These are phyloP conservation scores for Populus hybrid DNA, from an alignment of 441 rosid genomes.

Conservation along the genomic window DNA sequence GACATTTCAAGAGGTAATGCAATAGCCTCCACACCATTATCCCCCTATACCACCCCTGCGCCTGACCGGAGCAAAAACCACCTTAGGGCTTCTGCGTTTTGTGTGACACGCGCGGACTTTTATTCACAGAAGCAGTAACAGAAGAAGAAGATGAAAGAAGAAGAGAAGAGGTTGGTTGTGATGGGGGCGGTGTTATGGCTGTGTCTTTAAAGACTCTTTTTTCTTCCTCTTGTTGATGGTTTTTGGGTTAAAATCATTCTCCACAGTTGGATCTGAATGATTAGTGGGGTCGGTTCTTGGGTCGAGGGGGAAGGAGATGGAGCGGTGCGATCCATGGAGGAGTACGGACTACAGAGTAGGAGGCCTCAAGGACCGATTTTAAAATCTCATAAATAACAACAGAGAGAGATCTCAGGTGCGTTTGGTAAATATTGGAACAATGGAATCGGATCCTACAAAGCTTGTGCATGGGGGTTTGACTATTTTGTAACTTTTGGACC, in stretches of 20 bases:
- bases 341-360: no score
- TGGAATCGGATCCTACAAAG: not conserved
- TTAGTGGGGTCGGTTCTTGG: not conserved
- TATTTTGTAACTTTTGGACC: no score
- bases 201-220: slow-evolving; percentile 23
- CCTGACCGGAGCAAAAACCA: slow-evolving; percentile 38
- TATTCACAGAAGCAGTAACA: slow-evolving; percentile 22
- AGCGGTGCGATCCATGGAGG: slow-evolving; percentile 14
- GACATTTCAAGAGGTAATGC: slow-evolving; percentile 94
- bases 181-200: not conserved
- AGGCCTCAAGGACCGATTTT: not conserved
- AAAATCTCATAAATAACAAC: not conserved
- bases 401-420: not conserved
- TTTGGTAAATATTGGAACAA: not conserved
- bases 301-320: not conserved
- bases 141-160: slow-evolving; percentile 39
- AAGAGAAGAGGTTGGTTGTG: slow-evolving; percentile 25
- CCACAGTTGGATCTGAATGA: slow-evolving; percentile 11
- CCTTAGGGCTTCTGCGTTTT: slow-evolving; percentile 43
- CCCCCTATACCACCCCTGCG: slow-evolving; percentile 27
- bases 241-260: not conserved
- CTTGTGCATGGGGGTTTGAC: not conserved
- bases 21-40: slow-evolving; percentile 51
- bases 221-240: slow-evolving; percentile 31
- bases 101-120: slow-evolving; percentile 30